Percentiles rank a stretch among this genome's conserved stretches.
These are phyloP conservation scores for Ambrosiella cleistominuta DNA, from an alignment of 2,329 filamentous ascomycete species.

Conservation along the genomic window DNA sequence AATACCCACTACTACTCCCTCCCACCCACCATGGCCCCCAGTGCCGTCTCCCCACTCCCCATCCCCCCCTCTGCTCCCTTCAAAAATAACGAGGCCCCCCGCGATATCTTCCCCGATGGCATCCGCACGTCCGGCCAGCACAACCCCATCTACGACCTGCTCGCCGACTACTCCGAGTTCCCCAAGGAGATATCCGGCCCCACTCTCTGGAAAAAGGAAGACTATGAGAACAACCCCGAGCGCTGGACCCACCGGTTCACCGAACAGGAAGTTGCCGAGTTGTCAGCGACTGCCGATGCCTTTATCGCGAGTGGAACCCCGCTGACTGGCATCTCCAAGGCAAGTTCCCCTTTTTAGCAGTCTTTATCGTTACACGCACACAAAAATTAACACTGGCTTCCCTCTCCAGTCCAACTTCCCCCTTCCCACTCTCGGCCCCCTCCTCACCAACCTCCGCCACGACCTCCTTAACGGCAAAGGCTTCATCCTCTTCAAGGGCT, in stretches of 20 bases:
- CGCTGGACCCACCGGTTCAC: slow-evolving; percentile 59
- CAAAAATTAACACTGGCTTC: background rate
- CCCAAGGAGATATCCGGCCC: slow-evolving; percentile 52
- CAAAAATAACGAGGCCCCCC: slow-evolving; percentile 21
- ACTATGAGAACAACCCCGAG: slow-evolving; percentile 44
- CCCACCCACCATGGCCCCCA: background rate
- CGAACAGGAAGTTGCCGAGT: slow-evolving; percentile 46
- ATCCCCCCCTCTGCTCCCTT: background rate
- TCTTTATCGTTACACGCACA: background rate
- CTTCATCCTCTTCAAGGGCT: slow-evolving; percentile 76
- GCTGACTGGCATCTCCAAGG: slow-evolving; percentile 46
- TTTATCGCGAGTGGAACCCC: slow-evolving; percentile 50
- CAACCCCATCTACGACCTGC: slow-evolving; percentile 43
- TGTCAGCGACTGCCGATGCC: slow-evolving; percentile 47
- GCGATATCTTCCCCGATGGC: slow-evolving; percentile 28
- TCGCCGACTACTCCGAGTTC: slow-evolving; percentile 53
- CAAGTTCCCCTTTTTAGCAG: slow-evolving; percentile 6
- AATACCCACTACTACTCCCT: background rate
- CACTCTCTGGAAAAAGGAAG: slow-evolving; percentile 54
- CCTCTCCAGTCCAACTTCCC: slow-evolving; percentile 24
- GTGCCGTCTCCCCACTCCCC: background rate
- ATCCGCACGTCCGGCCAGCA: slow-evolving; percentile 50
- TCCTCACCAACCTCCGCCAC: slow-evolving; percentile 22
- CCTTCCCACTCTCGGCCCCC: slow-evolving; percentile 23
- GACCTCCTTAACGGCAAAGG: slow-evolving; percentile 60